Base-by-base conservation (phyloP, 2,329 filamentous ascomycete genomes). In the Ascochyta koolunga region DNA sequence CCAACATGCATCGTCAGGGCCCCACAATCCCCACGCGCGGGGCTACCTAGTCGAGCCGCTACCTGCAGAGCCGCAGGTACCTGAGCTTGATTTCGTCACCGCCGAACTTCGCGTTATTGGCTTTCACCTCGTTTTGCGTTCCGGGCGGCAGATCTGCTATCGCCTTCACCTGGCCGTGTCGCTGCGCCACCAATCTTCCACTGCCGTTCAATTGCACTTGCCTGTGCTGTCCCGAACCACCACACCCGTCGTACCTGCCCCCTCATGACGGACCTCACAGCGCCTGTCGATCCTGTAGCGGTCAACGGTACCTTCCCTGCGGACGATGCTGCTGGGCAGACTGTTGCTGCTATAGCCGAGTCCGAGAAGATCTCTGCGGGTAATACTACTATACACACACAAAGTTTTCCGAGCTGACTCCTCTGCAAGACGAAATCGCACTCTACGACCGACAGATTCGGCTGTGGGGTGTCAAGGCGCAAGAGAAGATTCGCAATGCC, bases 371-470 rank as follows among this genome's bases (percentile, higher is more conserved):
- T 79, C 52, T 78, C 73, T 19, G 73, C 76, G 59, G 74, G 72
- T 72, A 64, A 22, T 6, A 15, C 15, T 19, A 15, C 16, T 9
- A 9, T 25, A 15, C 3, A 2, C 19, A 3, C 25, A 32, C 11
- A 5, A 29, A 11, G 4, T 36, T 25, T 8, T 13, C 49, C 40
- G 16, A 29, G 21, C 50, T 56, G 48, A 58, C 2, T 45, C 5
- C 15, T 5, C 4, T 9, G 4, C 22, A 54, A 91, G 95, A 98
- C 76, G 95, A 99, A 72, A 96, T 98, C 69, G 95, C 93, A 13
- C 86, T 98, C 5, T 99, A 99, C 74, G 95, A 99, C 77, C 88
- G 95, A 43, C 95, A 99, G 75, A 97, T 99, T 68, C 89, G 95
- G 48, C 86, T 99, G 25, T 99, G 95, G 95, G 95, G 95, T 37